Evolutionary conservation across 140 eudicot genomes (phyloP).

Genomic region (Flaveria floridana): DNA sequence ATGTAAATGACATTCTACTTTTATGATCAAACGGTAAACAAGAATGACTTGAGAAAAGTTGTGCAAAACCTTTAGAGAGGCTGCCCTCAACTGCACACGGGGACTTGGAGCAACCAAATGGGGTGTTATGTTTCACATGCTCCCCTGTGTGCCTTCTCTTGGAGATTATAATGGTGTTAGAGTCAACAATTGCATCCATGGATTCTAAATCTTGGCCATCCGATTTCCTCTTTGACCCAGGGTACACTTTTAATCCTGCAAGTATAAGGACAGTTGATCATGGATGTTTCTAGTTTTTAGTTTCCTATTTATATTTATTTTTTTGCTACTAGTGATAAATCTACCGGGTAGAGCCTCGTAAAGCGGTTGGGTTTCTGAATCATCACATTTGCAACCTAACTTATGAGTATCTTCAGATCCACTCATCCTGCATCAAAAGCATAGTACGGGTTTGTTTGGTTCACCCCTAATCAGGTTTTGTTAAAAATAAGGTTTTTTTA

Average conservation of each 20-base stretch:
- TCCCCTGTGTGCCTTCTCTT: conserved; percentile 46
- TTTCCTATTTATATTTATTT: background rate
- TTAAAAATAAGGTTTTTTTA: background rate
- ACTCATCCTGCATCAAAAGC: conserved; percentile 42
- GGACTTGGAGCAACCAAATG: conserved; percentile 43
- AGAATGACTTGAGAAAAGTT: conserved; percentile 55
- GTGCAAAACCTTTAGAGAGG: conserved; percentile 77
- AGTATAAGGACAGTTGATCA: conserved; percentile 15
- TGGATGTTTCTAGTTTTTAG: background rate
- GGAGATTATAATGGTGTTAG: conserved; percentile 4
- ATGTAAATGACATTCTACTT: conserved; percentile 46
- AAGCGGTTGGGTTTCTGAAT: conserved; percentile 45
- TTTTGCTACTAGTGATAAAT: conserved; percentile 19
- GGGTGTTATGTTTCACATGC: conserved; percentile 29
- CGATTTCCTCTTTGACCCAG: conserved; percentile 72
- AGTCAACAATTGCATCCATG: conserved; percentile 14
- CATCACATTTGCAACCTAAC: conserved; percentile 51
- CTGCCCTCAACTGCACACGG: conserved; percentile 80
- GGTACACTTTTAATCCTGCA: conserved; percentile 59
- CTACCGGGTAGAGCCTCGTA: conserved; percentile 55
- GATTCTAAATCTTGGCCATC: conserved; percentile 36
- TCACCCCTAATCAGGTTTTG: background rate
- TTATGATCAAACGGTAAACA: conserved; percentile 52
- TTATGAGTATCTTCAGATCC: conserved; percentile 44
- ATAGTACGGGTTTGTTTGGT: background rate